Conservation (phyloP, 441 rosid genomes). For the Breynia disticha region DNA sequence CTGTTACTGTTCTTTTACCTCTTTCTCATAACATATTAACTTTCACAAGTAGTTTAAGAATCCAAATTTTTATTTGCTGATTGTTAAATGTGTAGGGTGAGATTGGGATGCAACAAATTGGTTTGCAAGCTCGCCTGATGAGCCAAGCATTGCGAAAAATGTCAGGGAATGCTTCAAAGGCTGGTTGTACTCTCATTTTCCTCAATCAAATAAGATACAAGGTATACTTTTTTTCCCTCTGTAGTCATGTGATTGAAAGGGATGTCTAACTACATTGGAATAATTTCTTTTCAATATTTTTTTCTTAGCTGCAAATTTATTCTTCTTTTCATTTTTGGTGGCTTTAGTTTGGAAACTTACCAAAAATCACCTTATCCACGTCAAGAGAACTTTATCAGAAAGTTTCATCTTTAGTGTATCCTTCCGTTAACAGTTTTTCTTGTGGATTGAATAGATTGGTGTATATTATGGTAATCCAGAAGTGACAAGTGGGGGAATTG, state of each 20-base stretch:
- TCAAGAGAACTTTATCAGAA: too few species aligned
- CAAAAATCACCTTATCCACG: too few species aligned
- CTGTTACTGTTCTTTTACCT: conserved; percentile 10
- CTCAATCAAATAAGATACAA: conserved; percentile 91
- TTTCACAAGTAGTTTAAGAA: neutral
- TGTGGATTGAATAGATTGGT: conserved; percentile 57
- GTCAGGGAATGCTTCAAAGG: conserved; percentile 99
- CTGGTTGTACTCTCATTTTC: conserved; percentile 89
- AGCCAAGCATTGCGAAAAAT: conserved; percentile 98
- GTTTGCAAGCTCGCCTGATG: conserved; percentile 96
- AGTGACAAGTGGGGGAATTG: conserved; percentile 96
- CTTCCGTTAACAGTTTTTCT: neutral
- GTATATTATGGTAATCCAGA: conserved; percentile 96
- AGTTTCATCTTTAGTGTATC: neutral
- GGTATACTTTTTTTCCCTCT: conserved; percentile 30
- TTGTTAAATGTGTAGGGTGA: conserved; percentile 55
- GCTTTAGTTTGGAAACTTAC: too few species aligned
- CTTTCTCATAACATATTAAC: neutral
- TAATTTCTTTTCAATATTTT: neutral
- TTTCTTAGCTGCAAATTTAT: too few species aligned
- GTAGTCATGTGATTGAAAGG: neutral
- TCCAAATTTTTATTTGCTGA: conserved; percentile 2
- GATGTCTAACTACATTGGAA: neutral
- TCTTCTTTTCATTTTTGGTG: too few species aligned
- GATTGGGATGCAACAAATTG: conserved; percentile 99